Evolutionary conservation across 768 basidiomycete genomes (phyloP).

Genomic region (Tricholoma furcatifolium): DNA sequence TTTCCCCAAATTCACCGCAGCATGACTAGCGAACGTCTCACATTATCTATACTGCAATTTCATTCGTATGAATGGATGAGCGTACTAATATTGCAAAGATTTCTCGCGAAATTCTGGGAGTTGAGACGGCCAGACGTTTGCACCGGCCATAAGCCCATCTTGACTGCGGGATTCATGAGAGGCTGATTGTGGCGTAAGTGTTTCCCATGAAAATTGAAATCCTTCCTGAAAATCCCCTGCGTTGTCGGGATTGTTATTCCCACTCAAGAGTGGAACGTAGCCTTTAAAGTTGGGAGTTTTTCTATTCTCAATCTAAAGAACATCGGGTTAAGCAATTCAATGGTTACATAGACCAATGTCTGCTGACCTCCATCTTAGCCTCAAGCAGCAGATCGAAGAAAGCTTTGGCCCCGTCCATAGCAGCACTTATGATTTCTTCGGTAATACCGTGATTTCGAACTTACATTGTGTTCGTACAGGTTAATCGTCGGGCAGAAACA

Average conservation of each 20-base stretch:
- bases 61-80: background rate
- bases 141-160: slow-evolving; percentile 63
- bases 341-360: background rate
- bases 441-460: slow-evolving; percentile 78
- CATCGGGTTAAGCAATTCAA: background rate
- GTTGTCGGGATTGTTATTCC: slow-evolving; percentile 73
- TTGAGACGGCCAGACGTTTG: slow-evolving; percentile 77
- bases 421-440: slow-evolving; percentile 41
- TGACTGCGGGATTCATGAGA: slow-evolving; percentile 26
- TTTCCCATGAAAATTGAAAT: slow-evolving; percentile 82
- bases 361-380: slow-evolving; percentile 62
- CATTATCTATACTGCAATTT: background rate
- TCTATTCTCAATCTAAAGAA: slow-evolving; percentile 60
- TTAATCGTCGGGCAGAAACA: background rate
- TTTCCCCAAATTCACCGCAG: slow-evolving; percentile 46
- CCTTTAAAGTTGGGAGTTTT: slow-evolving; percentile 75
- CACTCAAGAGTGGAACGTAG: slow-evolving; percentile 68
- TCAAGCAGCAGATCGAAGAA: slow-evolving; percentile 70
- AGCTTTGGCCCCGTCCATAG: slow-evolving; percentile 46
- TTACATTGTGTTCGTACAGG: slow-evolving; percentile 26
- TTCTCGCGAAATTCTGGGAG: slow-evolving; percentile 58
- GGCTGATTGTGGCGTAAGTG: slow-evolving; percentile 26
- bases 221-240: slow-evolving; percentile 91
- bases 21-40: slow-evolving; percentile 32
- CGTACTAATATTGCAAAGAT: slow-evolving; percentile 68